A percentile compares a stretch with the other conserved stretches of the same genome.
Conservation (phyloP, 2,329 filamentous ascomycete genomes). For the Epichloe gansuensis region DNA sequence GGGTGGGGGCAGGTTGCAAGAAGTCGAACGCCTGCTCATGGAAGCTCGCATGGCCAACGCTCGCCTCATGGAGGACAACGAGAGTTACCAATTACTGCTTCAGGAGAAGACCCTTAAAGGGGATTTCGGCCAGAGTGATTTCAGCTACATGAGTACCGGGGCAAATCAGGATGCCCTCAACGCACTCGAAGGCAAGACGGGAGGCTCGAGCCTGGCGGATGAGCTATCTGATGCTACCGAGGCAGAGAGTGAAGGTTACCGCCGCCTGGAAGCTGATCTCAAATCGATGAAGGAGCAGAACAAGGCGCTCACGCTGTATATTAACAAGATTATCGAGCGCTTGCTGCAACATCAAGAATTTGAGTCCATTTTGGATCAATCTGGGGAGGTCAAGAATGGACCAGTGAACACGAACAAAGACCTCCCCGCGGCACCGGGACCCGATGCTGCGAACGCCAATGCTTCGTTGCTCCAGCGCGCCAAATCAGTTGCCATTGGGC, state of each 20-base stretch:
- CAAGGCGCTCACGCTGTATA: slow-evolving; percentile 92
- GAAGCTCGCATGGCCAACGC: slow-evolving; percentile 94
- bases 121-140: slow-evolving; percentile 73
- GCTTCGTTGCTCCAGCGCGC: slow-evolving; percentile 44
- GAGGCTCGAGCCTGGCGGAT: slow-evolving; percentile 60
- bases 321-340: slow-evolving; percentile 97
- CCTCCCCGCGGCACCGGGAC: slow-evolving; percentile 54
- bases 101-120: slow-evolving; percentile 93
- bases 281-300: slow-evolving; percentile 82
- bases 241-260: slow-evolving; percentile 46
- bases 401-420: slow-evolving; percentile 59
- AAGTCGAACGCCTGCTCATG: slow-evolving; percentile 81
- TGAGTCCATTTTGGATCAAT: slow-evolving; percentile 81
- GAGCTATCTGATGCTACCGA: slow-evolving; percentile 64
- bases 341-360: slow-evolving; percentile 90
- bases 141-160: slow-evolving; percentile 51
- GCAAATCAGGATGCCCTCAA: slow-evolving; percentile 53
- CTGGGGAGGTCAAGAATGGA: slow-evolving; percentile 36
- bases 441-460: slow-evolving; percentile 23
- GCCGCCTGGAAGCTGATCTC: slow-evolving; percentile 64
- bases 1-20: slow-evolving; percentile 73
- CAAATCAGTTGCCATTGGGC: slow-evolving; percentile 44
- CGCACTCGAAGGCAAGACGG: slow-evolving; percentile 44
- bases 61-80: slow-evolving; percentile 93
- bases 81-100: slow-evolving; percentile 90